phyloP scores from a whole-genome alignment of 257 asterid genomes.

The Nicotiana paniculata region DNA sequence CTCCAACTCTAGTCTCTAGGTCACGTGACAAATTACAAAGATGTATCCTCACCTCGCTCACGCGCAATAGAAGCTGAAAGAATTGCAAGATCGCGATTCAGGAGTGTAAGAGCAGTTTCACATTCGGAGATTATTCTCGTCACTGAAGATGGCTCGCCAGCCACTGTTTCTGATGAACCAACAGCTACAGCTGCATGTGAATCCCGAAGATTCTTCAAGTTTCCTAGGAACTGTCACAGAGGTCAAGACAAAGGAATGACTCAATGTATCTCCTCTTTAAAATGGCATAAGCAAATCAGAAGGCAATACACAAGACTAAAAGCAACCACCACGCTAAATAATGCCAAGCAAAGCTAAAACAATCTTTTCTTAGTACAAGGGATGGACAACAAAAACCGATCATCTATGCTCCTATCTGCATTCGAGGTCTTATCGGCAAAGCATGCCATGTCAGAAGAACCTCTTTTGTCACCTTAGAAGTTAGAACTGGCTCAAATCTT shows the following conservation, averaged over 20 bases:
- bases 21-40: constrained; percentile 20
- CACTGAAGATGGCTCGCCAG: constrained; percentile 86
- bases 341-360: not conserved
- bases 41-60: constrained; percentile 54
- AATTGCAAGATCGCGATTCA: constrained; percentile 84
- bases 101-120: constrained; percentile 72
- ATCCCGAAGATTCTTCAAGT: constrained; percentile 92
- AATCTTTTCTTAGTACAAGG: not conserved
- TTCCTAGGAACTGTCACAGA: constrained; percentile 65
- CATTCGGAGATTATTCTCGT: constrained; percentile 88
- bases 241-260: not conserved
- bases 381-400: not conserved
- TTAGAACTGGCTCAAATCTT: not conserved
- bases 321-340: not conserved
- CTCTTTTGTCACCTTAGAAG: not conserved
- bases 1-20: not conserved
- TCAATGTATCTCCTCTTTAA: not conserved
- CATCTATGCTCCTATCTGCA: not conserved
- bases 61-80: constrained; percentile 94
- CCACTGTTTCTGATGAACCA: constrained; percentile 76
- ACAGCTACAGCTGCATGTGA: constrained; percentile 86
- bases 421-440: not conserved
- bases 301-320: not conserved
- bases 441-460: not conserved
- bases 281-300: not conserved